Evolutionary conservation across 2,329 filamentous ascomycete genomes (phyloP).

Genomic region (Bipolaris oryzae): DNA sequence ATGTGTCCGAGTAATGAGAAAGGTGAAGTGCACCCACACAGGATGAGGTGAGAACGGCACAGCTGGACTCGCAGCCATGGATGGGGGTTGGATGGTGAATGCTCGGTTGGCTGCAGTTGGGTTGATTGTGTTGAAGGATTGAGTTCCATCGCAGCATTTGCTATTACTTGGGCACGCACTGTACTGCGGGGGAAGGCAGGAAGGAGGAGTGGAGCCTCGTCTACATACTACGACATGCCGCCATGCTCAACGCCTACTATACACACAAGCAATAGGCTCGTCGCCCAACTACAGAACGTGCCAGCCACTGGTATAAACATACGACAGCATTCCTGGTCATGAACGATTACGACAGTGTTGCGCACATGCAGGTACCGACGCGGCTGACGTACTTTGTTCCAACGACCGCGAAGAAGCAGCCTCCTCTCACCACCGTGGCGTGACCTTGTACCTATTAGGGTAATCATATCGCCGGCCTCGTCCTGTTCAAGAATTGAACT

Average conservation of each 20-base stretch:
- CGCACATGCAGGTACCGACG: conserved; percentile 3
- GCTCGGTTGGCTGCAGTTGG: too few relatives aligned
- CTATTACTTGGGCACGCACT: too few relatives aligned
- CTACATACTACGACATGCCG: too few relatives aligned
- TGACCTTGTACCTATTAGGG: too few relatives aligned
- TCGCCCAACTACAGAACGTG: too few relatives aligned
- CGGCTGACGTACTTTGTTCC: not conserved
- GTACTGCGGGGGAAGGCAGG: too few relatives aligned
- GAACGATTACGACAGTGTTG: not conserved
- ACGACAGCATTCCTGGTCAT: too few relatives aligned
- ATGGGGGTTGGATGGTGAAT: not conserved
- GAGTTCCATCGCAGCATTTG: too few relatives aligned
- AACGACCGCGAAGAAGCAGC: not conserved
- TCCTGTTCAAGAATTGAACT: not conserved
- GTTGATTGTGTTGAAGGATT: too few relatives aligned
- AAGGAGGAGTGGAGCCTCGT: too few relatives aligned
- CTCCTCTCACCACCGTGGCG: not conserved
- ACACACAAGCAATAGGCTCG: not conserved
- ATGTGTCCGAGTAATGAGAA: conserved; percentile 3
- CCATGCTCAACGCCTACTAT: too few relatives aligned
- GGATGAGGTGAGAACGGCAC: not conserved
- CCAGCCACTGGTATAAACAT: too few relatives aligned
- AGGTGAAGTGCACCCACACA: not conserved
- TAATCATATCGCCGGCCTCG: not conserved
- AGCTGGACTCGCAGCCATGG: not conserved